Base-by-base conservation (phyloP, 805 yeast species). In the Candida nitratophila region DNA sequence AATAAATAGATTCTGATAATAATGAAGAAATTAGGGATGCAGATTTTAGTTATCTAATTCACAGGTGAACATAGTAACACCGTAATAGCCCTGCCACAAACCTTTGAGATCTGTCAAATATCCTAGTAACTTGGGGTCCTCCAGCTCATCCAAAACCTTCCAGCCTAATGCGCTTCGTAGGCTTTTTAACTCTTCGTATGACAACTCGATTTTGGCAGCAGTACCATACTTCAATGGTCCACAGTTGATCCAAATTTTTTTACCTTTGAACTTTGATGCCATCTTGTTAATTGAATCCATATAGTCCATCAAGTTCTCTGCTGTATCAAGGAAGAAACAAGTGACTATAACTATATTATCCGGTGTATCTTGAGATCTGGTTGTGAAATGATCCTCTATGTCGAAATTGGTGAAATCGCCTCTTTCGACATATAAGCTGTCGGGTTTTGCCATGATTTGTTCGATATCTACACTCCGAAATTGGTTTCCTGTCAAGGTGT, bases 211-310 rank as follows among this genome's bases (percentile, higher is more conserved):
- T 57, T 75, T 70, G 40, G 96, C 81, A 43, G 89, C 85, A 2
- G 88, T 79, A 0, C 97, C 97, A 69, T 93, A 91, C 60, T 90
- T 85, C 48, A 93, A 69, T 0, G 99, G 99, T 0, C 99, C 99
- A 14, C 81, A 71, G 58, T 93, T 91, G 49, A 91, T 77, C 98
- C 98, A 91, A 36, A 73, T 69, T 3, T 71, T 71, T 15, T 66
- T 66, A 9, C 66, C 68, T 9, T 55, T 54, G 20, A 56, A 57
- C 3, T 45, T 34, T 9, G 60, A 59, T 9, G 62, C 49, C 31
- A 82, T 53, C 11, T 60, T 53, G 44, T 74, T 74, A 32, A 91
- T 79, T 1, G 83, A 64, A 43, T 83, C 83, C 44, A 91, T 61
- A 60, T 90, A 90, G 35, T 79, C 82, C 49, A 91, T 69, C 40